Percentiles rank a stretch among this genome's conserved stretches.
Evolutionary conservation across 768 basidiomycete species (phyloP).

Genomic region (Leccinum rimulosum): DNA sequence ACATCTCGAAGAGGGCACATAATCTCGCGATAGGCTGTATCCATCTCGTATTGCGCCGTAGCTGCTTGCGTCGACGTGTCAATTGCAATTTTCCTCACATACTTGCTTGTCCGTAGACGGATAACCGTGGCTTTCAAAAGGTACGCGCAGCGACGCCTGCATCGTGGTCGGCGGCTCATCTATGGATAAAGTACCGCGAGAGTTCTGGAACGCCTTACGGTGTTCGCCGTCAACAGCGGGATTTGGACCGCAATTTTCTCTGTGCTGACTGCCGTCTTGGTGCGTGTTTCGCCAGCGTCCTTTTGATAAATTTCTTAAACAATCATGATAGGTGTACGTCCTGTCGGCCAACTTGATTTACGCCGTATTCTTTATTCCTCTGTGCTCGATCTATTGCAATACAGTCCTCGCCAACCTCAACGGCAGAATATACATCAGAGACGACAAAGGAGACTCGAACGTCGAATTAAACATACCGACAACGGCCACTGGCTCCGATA

Average conservation of each 20-base stretch:
- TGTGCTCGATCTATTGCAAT: conserved; percentile 3
- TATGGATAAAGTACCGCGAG: background rate
- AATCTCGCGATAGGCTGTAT: background rate
- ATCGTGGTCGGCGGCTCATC: background rate
- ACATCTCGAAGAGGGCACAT: background rate
- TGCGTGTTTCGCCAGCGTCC: background rate
- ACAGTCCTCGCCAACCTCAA: conserved; percentile 1
- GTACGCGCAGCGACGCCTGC: background rate
- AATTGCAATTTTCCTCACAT: conserved; percentile 1
- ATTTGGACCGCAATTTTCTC: conserved; percentile 5
- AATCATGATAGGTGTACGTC: background rate
- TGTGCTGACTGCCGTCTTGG: conserved; percentile 2
- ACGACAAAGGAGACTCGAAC: background rate
- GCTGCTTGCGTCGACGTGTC: background rate
- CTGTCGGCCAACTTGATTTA: background rate
- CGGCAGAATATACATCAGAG: background rate
- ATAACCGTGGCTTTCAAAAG: background rate
- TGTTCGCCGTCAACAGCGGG: conserved; percentile 2
- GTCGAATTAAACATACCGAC: background rate
- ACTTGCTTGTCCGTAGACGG: background rate
- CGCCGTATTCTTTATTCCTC: background rate
- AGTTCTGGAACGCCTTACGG: conserved; percentile 1
- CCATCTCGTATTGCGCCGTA: conserved; percentile 1
- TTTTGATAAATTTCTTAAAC: too few species aligned
- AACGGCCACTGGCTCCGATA: background rate